Conservation (phyloP, 257 asterid species). For the Avicennia marina region DNA sequence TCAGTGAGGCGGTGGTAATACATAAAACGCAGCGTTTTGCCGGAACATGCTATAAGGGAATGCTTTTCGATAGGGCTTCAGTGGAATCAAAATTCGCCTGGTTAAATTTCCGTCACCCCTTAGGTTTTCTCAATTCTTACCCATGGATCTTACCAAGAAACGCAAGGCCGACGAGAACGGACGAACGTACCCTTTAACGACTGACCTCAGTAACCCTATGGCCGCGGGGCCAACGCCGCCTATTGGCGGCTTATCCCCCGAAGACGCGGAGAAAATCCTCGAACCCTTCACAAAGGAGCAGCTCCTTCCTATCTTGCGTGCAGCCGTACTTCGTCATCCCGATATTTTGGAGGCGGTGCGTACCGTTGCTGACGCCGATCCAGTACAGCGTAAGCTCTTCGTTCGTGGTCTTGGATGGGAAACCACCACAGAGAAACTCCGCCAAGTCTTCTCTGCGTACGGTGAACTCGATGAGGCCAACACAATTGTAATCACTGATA, state of each 20-base stretch:
- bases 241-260: conserved; percentile 42
- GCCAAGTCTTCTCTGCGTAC: conserved; percentile 54
- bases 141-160: conserved; percentile 79
- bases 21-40: not conserved
- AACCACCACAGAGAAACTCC: conserved; percentile 78
- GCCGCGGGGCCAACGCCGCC: conserved; percentile 27
- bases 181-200: conserved; percentile 33
- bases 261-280: conserved; percentile 75
- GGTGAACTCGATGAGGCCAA: conserved; percentile 88
- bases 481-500: conserved; percentile 75
- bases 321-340: conserved; percentile 70
- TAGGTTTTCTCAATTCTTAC: not conserved
- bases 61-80: not conserved
- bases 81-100: not conserved
- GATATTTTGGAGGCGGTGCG: conserved; percentile 71
- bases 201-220: conserved; percentile 24
- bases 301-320: conserved; percentile 61
- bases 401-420: conserved; percentile 97
- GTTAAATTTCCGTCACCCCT: not conserved
- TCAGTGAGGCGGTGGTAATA: not conserved
- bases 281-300: conserved; percentile 76
- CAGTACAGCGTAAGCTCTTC: conserved; percentile 72
- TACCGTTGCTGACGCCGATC: conserved; percentile 74
- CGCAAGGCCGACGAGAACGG: conserved; percentile 92
- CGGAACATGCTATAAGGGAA: not conserved